phyloP scores from a whole-genome alignment of 2,329 filamentous ascomycete species.

The Zalaria sp. region DNA sequence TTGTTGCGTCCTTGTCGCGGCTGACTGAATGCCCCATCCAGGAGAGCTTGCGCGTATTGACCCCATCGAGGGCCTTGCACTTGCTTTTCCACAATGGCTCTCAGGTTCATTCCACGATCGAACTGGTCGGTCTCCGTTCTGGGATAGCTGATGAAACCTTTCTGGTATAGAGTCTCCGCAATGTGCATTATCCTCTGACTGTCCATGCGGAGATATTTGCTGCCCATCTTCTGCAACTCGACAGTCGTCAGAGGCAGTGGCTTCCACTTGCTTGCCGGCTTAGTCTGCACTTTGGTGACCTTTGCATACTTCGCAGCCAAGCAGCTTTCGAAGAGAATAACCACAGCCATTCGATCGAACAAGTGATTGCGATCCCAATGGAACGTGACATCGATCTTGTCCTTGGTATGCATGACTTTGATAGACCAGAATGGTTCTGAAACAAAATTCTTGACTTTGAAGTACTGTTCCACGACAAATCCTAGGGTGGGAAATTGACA shows the following conservation, averaged over 20 bases:
- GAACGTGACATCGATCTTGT: constrained; percentile 70
- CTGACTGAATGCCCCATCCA: constrained; percentile 63
- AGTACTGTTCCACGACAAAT: constrained; percentile 93
- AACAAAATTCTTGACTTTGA: constrained; percentile 84
- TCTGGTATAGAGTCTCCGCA: constrained; percentile 80
- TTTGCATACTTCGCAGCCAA: constrained; percentile 61
- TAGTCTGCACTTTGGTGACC: constrained; percentile 75
- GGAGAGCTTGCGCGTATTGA: constrained; percentile 57
- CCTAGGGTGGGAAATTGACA: constrained; percentile 96
- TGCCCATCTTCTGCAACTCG: constrained; percentile 91
- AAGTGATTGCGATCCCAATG: constrained; percentile 69
- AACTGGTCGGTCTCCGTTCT: constrained; percentile 96
- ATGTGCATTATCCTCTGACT: constrained; percentile 79
- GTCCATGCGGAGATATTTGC: constrained; percentile 74
- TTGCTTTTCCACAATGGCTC: constrained; percentile 70
- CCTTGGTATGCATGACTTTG: constrained; percentile 64
- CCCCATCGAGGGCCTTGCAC: constrained; percentile 66
- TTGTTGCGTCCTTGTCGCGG: constrained; percentile 78
- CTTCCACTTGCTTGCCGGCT: constrained; percentile 87
- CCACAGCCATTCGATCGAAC: constrained; percentile 73
- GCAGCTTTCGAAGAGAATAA: constrained; percentile 76
- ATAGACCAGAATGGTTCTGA: constrained; percentile 90
- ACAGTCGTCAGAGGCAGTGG: constrained; percentile 89
- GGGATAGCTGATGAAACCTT: constrained; percentile 94
- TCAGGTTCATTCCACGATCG: constrained; percentile 76